These are phyloP conservation scores for Colletotrichum gloeosporioides DNA, from an alignment of 2,329 filamentous ascomycete genomes.

Conservation along the genomic window DNA sequence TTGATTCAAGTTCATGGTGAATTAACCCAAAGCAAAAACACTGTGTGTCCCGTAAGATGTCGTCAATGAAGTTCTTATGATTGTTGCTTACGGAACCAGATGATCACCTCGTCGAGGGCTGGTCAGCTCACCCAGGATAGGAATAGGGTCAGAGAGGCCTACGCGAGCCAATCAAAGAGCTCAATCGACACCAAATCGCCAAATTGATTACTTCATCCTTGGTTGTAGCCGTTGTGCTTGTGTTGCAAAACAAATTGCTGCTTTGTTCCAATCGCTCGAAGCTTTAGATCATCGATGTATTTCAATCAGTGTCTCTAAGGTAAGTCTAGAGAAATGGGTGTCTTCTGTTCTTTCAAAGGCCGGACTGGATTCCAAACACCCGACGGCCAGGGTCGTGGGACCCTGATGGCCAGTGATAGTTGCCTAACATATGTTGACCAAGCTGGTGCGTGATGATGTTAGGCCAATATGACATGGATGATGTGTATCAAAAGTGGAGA, in stretches of 20 bases:
- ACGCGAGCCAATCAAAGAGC: neutral
- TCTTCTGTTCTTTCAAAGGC: neutral
- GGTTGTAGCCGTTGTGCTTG: neutral
- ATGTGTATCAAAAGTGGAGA: neutral
- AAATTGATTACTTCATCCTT: neutral
- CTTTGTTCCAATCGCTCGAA: neutral
- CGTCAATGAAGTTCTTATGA: neutral
- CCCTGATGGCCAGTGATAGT: neutral
- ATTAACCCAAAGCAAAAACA: neutral
- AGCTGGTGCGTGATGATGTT: neutral
- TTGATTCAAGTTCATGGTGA: neutral
- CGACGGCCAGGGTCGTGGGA: neutral
- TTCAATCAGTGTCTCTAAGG: neutral
- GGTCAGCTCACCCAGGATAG: neutral
- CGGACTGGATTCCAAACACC: neutral
- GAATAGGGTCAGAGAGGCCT: neutral
- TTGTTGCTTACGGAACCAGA: neutral
- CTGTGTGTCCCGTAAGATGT: neutral
- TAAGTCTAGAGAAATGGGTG: neutral
- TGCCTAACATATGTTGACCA: fast-evolving
- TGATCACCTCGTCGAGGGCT: neutral
- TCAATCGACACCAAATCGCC: neutral
- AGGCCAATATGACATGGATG: fast-evolving
- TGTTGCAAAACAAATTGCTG: neutral
- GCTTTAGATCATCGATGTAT: neutral